Conservation (phyloP, 495 filamentous ascomycete species). For the Melanomma pulvis-pyrius region DNA sequence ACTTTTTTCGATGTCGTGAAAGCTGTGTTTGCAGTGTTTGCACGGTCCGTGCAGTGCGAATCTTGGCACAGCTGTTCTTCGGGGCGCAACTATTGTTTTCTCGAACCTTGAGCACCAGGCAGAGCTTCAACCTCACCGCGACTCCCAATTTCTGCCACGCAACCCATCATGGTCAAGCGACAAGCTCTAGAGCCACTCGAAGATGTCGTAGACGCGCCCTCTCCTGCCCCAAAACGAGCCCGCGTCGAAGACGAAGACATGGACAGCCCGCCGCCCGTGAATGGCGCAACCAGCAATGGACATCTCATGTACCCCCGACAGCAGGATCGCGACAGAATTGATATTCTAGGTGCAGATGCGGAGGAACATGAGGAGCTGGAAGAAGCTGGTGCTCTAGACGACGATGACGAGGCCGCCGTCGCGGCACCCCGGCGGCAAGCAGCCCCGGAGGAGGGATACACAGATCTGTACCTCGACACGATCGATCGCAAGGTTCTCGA, state of each 20-base stretch:
- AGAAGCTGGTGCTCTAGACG: constrained; percentile 49
- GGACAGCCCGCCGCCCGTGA: constrained; percentile 42
- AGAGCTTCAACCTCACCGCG: not conserved
- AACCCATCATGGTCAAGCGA: constrained; percentile 68
- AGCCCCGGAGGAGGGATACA: constrained; percentile 84
- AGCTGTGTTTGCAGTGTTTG: constrained; percentile 31
- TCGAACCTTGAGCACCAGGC: not conserved
- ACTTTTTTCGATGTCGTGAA: constrained; percentile 29
- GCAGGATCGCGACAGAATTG: constrained; percentile 32
- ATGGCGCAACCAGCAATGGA: constrained; percentile 45
- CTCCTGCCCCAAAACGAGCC: constrained; percentile 76
- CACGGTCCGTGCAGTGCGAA: not conserved
- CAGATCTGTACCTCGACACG: constrained; percentile 96
- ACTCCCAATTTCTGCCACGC: too few species aligned
- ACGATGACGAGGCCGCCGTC: constrained; percentile 52
- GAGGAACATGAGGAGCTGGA: constrained; percentile 49
- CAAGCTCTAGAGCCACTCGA: constrained; percentile 78
- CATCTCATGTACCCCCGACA: constrained; percentile 36
- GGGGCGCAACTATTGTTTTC: constrained; percentile 7
- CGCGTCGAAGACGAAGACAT: constrained; percentile 63
- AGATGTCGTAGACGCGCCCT: constrained; percentile 58
- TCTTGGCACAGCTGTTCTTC: not conserved
- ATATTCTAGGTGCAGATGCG: constrained; percentile 41
- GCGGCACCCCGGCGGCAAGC: constrained; percentile 57
- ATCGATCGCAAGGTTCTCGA: constrained; percentile 86